Evolutionary conservation across 352 stramenopile genomes (phyloP).

Genomic region (Globisporangium ultimum): DNA sequence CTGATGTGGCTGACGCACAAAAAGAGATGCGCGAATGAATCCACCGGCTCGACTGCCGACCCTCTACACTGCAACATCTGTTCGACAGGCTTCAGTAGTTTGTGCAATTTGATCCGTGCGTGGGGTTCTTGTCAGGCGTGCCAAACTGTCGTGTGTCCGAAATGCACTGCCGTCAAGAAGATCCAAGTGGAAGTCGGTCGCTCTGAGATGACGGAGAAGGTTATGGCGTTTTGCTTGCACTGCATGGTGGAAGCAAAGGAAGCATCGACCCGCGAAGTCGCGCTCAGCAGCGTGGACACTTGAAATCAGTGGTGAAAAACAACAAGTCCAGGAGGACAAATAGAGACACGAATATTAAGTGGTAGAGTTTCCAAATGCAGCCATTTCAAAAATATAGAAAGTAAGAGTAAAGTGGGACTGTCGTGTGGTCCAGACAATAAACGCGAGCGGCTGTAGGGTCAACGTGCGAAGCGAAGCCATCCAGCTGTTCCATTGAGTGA

Average conservation of each 20-base stretch:
- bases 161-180: slow-evolving; percentile 14
- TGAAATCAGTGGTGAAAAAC: no score
- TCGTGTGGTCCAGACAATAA: no score
- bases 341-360: not conserved
- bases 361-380: no score
- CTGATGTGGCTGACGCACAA: slow-evolving; percentile 5
- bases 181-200: slow-evolving; percentile 2
- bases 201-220: slow-evolving; percentile 6
- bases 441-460: no score
- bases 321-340: not conserved
- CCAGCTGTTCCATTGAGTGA: no score
- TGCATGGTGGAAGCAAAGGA: slow-evolving; percentile 16
- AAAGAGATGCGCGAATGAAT: not conserved
- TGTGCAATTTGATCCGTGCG: not conserved
- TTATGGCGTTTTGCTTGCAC: slow-evolving; percentile 6
- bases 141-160: slow-evolving; percentile 2
- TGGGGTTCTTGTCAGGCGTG: slow-evolving; percentile 5
- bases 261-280: slow-evolving; percentile 3
- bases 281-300: not conserved
- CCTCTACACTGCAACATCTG: slow-evolving; percentile 4
- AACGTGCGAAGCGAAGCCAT: no score
- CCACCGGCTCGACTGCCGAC: not conserved
- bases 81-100: not conserved
- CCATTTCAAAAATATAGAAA: no score
- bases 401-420: no score